A percentile compares a stretch with the other conserved stretches of the same genome.
These are phyloP conservation scores for Phytophthora ohioensis DNA, from an alignment of 352 stramenopile genomes.

Conservation along the genomic window DNA sequence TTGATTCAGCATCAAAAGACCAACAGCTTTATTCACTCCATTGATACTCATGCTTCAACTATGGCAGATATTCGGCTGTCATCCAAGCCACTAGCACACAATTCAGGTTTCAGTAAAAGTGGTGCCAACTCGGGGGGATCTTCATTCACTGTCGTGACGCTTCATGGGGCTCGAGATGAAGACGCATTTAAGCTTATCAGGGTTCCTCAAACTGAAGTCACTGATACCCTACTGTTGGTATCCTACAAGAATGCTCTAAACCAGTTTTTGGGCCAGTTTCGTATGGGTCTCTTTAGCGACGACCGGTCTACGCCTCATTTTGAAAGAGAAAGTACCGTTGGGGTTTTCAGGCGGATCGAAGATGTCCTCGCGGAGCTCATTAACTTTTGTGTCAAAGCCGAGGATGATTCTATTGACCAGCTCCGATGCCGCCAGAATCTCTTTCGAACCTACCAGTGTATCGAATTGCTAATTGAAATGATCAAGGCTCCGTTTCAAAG, in stretches of 20 bases:
- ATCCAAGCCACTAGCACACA: constrained; percentile 58
- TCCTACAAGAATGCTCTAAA: constrained; percentile 62
- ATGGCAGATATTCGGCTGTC: constrained; percentile 75
- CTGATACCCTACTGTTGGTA: constrained; percentile 67
- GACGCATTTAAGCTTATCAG: constrained; percentile 73
- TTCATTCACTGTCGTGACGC: constrained; percentile 56
- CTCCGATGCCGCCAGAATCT: constrained; percentile 57
- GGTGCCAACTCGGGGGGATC: constrained; percentile 28
- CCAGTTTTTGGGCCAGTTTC: constrained; percentile 54
- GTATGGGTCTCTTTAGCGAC: not conserved
- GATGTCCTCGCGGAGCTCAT: constrained; percentile 57
- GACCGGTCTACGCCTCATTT: constrained; percentile 32
- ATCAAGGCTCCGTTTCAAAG: constrained; percentile 68
- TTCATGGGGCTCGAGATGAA: constrained; percentile 67
- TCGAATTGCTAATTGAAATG: constrained; percentile 71
- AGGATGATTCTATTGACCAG: constrained; percentile 33
- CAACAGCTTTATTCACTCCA: constrained; percentile 70
- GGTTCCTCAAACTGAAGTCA: constrained; percentile 55
- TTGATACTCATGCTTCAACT: constrained; percentile 68
- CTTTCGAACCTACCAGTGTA: constrained; percentile 67
- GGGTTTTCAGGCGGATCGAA: constrained; percentile 50
- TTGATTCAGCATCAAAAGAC: constrained; percentile 63
- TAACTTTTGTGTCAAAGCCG: constrained; percentile 49
- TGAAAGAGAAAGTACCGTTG: constrained; percentile 46
- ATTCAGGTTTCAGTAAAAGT: constrained; percentile 26